phyloP scores from a whole-genome alignment of 2,329 filamentous ascomycete species.

The Parasarocladium wereldwijsianum region DNA sequence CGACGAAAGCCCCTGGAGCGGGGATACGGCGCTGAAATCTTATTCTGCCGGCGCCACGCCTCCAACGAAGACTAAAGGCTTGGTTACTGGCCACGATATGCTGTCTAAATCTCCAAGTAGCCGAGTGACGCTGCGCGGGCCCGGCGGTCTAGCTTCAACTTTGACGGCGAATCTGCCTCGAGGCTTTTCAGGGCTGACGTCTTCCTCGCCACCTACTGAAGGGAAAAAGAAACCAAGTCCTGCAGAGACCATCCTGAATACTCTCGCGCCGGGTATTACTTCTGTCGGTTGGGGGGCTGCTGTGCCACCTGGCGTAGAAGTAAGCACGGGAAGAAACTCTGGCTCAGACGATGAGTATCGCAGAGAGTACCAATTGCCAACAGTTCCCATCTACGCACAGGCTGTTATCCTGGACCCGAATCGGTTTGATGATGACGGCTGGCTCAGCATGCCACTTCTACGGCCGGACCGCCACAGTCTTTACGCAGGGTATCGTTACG shows the following conservation, averaged over 20 bases:
- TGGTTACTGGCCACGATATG: slow-evolving; percentile 27
- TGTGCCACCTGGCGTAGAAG: slow-evolving; percentile 29
- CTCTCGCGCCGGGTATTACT: slow-evolving; percentile 30
- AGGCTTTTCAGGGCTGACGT: slow-evolving; percentile 21
- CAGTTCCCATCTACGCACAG: slow-evolving; percentile 35
- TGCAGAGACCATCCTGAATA: slow-evolving; percentile 43
- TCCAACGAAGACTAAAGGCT: slow-evolving; percentile 31
- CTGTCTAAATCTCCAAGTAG: slow-evolving; percentile 46
- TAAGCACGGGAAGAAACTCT: slow-evolving; percentile 32
- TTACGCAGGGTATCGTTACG: slow-evolving; percentile 46
- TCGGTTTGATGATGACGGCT: slow-evolving; percentile 56
- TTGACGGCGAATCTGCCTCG: slow-evolving; percentile 40
- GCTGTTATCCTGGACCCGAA: slow-evolving; percentile 45
- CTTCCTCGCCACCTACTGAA: slow-evolving; percentile 29
- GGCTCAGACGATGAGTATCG: slow-evolving; percentile 38
- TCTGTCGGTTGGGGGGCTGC: slow-evolving; percentile 27
- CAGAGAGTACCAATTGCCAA: slow-evolving; percentile 27
- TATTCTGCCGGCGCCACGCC: slow-evolving; percentile 50
- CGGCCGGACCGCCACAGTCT: slow-evolving; percentile 31
- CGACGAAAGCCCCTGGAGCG: slow-evolving; percentile 36
- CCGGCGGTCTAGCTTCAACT: slow-evolving; percentile 39
- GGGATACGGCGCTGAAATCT: slow-evolving; percentile 39
- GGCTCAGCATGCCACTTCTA: slow-evolving; percentile 43
- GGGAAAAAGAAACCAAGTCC: slow-evolving; percentile 43
- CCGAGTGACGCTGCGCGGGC: slow-evolving; percentile 35